Evolutionary conservation across 2,329 filamentous ascomycete genomes (phyloP).

Genomic region (Penicillium sp.): DNA sequence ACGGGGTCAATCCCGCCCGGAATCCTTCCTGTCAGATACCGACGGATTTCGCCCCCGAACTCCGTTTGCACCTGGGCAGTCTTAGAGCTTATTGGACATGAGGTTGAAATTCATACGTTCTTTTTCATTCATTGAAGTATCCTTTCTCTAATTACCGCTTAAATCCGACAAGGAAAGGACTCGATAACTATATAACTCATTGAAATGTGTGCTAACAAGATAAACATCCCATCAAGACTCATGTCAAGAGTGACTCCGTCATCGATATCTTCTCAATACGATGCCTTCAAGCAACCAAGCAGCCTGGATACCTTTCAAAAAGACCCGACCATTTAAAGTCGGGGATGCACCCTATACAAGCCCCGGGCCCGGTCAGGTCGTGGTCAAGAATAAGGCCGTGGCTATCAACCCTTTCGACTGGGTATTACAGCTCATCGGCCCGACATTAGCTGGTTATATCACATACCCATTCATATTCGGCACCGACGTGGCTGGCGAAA

Average conservation of each 20-base stretch:
- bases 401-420: constrained; percentile 52
- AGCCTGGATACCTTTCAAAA: constrained; percentile 11
- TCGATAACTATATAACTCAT: too few species aligned
- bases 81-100: not conserved
- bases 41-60: not conserved
- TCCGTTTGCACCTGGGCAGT: not conserved
- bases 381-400: constrained; percentile 44
- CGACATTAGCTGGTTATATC: constrained; percentile 26
- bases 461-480: constrained; percentile 46
- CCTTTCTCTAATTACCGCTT: too few species aligned
- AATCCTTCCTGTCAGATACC: not conserved
- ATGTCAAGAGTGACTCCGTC: too few species aligned
- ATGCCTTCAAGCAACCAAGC: constrained; percentile 8
- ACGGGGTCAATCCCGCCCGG: not conserved
- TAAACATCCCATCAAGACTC: too few species aligned
- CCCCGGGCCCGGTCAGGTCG: constrained; percentile 41
- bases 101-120: too few species aligned
- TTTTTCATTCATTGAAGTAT: too few species aligned
- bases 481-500: constrained; percentile 50
- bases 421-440: constrained; percentile 36
- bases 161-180: too few species aligned
- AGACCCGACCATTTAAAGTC: constrained; percentile 34
- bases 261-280: not conserved
- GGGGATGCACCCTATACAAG: constrained; percentile 40
- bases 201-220: too few species aligned